Conservation (phyloP, 2,329 filamentous ascomycete species). For the Ophiostoma populinum region DNA sequence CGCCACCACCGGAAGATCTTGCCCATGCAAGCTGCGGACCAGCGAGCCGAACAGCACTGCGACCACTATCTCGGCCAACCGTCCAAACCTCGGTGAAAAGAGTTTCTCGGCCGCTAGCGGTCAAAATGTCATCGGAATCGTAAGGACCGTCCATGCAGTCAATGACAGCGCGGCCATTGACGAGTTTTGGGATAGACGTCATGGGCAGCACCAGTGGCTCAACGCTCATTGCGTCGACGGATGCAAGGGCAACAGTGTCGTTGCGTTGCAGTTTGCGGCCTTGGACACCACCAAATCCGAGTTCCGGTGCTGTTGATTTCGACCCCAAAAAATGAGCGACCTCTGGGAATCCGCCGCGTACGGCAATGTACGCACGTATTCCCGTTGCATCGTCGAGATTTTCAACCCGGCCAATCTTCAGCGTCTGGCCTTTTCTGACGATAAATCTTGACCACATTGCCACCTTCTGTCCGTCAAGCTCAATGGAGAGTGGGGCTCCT, state of each 20-base stretch:
- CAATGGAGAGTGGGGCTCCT: not conserved
- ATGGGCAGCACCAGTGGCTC: not conserved
- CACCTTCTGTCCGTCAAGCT: slow-evolving; percentile 15
- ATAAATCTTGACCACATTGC: slow-evolving; percentile 19
- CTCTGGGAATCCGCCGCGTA: not conserved
- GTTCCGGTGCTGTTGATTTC: not conserved
- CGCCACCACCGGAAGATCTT: not conserved
- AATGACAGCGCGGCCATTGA: not conserved
- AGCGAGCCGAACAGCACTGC: not conserved
- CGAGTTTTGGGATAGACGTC: not conserved
- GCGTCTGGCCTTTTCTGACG: not conserved
- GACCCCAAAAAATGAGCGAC: not conserved
- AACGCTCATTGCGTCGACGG: not conserved
- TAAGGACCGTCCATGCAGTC: slow-evolving; percentile 1
- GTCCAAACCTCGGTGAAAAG: not conserved
- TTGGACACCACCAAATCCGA: not conserved
- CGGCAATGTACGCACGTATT: not conserved
- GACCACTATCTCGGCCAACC: not conserved
- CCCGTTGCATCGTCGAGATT: not conserved
- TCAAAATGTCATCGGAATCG: not conserved
- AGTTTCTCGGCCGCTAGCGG: not conserved
- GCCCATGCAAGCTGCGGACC: not conserved
- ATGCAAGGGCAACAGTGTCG: not conserved
- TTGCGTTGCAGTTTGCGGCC: not conserved
- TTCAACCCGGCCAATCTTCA: not conserved